These are phyloP conservation scores for Punica granatum DNA, from an alignment of 345 rosid genomes.

Conservation along the genomic window DNA sequence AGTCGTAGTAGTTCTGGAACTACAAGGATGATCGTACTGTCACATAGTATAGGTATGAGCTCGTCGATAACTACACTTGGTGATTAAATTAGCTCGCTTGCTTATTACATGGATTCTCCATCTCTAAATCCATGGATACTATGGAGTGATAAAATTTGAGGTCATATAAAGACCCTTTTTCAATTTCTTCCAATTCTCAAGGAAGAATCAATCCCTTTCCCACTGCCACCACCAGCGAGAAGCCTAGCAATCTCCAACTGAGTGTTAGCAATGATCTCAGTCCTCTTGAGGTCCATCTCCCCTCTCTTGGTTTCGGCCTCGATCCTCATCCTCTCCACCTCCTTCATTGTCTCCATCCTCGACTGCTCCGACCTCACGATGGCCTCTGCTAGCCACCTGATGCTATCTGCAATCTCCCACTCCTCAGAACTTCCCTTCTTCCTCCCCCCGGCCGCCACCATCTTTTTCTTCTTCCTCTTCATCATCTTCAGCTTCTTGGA, in stretches of 20 bases:
- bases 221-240: conserved; percentile 37
- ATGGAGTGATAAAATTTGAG: too few relatives aligned
- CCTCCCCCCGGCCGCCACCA: not conserved
- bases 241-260: conserved; percentile 89
- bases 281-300: conserved; percentile 84
- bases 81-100: not conserved
- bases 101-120: not conserved
- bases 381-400: conserved; percentile 75
- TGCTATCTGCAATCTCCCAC: conserved; percentile 68
- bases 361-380: conserved; percentile 78
- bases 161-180: not conserved
- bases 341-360: conserved; percentile 84
- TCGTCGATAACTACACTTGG: not conserved
- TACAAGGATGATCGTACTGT: too few relatives aligned
- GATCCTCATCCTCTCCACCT: conserved; percentile 78
- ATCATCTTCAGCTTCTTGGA: conserved; percentile 27
- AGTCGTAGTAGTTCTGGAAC: too few relatives aligned
- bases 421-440: conserved; percentile 38
- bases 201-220: conserved; percentile 65
- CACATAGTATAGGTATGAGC: not conserved
- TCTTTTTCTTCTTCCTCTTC: conserved; percentile 34
- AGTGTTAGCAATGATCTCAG: conserved; percentile 81
- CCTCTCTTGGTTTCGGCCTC: conserved; percentile 83
- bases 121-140: too few relatives aligned
- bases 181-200: conserved; percentile 75